Conservation (phyloP, 2,329 filamentous ascomycete genomes). For the Orbilia javanica region DNA sequence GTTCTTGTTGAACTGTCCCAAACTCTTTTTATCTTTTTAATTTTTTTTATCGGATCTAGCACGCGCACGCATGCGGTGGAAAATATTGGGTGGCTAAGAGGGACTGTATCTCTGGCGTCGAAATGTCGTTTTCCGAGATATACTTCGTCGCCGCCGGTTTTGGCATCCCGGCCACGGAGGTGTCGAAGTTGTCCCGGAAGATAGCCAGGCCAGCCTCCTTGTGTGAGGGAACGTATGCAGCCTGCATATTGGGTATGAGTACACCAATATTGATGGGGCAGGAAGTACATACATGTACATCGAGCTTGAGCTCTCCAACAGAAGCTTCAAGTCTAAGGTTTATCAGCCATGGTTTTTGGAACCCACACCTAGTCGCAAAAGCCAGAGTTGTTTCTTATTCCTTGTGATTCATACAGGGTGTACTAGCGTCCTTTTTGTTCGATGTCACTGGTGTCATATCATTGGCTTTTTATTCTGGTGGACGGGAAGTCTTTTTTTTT, state of each 20-base stretch:
- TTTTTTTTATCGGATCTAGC: neutral
- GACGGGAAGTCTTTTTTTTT: conserved; percentile 4
- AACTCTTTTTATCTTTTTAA: conserved; percentile 15
- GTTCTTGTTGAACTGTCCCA: conserved; percentile 6
- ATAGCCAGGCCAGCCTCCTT: conserved; percentile 19
- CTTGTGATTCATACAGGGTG: conserved; percentile 5
- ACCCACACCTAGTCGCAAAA: conserved; percentile 16
- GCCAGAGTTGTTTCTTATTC: conserved; percentile 13
- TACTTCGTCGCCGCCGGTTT: conserved; percentile 9
- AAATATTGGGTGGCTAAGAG: neutral
- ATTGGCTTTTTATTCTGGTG: conserved; percentile 13
- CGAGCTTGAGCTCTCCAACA: conserved; percentile 28
- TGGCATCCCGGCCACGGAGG: conserved; percentile 23
- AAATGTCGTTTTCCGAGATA: conserved; percentile 10
- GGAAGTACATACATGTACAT: neutral
- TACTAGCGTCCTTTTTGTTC: conserved; percentile 13
- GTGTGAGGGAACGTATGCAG: conserved; percentile 1
- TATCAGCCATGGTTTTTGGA: conserved; percentile 6
- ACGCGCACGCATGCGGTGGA: neutral
- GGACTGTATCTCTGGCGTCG: neutral
- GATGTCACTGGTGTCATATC: conserved; percentile 25
- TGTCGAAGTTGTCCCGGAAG: conserved; percentile 24
- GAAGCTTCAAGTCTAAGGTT: conserved; percentile 9
- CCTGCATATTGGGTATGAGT: neutral
- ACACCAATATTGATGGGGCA: neutral